Conservation (phyloP, 2,329 filamentous ascomycete genomes). For the Grosmannia clavigera region DNA sequence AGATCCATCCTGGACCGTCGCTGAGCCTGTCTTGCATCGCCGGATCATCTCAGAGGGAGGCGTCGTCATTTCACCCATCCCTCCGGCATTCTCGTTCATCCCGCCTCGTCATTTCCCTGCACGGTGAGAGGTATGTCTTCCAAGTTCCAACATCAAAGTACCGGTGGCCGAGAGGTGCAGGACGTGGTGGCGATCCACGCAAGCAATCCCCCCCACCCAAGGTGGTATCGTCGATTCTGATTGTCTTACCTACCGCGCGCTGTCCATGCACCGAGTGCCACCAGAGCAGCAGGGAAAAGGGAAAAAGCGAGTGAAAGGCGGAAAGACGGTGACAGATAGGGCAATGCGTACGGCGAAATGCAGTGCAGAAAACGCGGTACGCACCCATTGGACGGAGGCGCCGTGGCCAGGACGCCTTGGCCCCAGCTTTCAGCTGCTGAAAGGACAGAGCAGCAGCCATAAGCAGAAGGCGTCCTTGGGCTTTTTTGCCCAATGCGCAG, state of each 20-base stretch:
- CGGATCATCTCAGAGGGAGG: neutral
- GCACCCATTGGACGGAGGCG: neutral
- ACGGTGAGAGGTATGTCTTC: neutral
- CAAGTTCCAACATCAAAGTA: neutral
- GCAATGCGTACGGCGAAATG: neutral
- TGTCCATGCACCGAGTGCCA: neutral
- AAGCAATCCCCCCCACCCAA: neutral
- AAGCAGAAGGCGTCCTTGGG: neutral
- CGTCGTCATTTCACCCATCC: neutral
- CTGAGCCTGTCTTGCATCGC: neutral
- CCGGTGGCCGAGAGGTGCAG: conserved; percentile 11
- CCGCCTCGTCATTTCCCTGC: neutral
- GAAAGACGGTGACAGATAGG: neutral
- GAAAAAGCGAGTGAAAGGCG: too few relatives aligned
- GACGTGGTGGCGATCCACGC: conserved; percentile 2
- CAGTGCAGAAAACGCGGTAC: neutral
- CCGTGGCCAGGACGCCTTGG: neutral
- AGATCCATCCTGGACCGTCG: neutral
- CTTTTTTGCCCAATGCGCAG: neutral
- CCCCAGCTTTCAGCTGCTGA: neutral
- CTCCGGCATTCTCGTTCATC: neutral
- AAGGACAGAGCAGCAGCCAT: neutral
- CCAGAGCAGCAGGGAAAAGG: neutral
- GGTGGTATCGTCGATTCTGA: neutral
- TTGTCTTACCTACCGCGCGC: neutral